phyloP scores from a whole-genome alignment of 345 rosid species.

The Euphorbia peplus region DNA sequence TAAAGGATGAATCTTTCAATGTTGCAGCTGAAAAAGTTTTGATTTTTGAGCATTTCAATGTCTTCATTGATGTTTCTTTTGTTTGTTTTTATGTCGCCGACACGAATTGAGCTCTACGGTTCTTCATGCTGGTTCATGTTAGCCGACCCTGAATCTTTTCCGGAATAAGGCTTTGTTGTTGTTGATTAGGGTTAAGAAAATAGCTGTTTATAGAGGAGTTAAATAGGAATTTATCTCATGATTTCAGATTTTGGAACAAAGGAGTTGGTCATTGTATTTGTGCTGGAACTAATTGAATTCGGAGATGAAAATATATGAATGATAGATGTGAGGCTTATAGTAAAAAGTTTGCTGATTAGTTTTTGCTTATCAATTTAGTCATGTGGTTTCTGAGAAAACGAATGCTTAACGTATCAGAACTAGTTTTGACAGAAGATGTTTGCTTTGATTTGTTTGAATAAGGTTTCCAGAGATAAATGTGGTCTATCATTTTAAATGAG shows the following conservation, averaged over 20 bases:
- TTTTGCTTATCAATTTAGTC: background rate
- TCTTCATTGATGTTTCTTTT: too few species aligned
- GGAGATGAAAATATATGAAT: background rate
- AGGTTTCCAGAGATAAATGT: background rate
- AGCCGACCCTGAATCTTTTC: too few species aligned
- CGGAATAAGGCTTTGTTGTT: too few species aligned
- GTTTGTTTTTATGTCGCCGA: too few species aligned
- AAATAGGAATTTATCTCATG: background rate
- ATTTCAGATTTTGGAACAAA: background rate
- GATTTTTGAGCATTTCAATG: background rate
- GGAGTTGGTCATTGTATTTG: background rate
- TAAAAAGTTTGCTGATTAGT: background rate
- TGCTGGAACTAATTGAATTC: background rate
- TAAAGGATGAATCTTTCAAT: constrained; percentile 16
- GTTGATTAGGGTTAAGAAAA: too few species aligned
- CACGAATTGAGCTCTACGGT: too few species aligned
- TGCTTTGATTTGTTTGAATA: background rate
- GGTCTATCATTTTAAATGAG: background rate
- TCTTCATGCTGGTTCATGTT: too few species aligned
- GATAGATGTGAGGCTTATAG: background rate
- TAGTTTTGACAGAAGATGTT: background rate
- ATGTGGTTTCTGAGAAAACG: background rate
- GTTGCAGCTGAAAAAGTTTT: background rate
- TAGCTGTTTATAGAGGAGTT: background rate
- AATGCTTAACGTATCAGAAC: background rate